Evolutionary conservation across 495 filamentous ascomycete genomes (phyloP).

Genomic region (Xylaria flabelliformis): DNA sequence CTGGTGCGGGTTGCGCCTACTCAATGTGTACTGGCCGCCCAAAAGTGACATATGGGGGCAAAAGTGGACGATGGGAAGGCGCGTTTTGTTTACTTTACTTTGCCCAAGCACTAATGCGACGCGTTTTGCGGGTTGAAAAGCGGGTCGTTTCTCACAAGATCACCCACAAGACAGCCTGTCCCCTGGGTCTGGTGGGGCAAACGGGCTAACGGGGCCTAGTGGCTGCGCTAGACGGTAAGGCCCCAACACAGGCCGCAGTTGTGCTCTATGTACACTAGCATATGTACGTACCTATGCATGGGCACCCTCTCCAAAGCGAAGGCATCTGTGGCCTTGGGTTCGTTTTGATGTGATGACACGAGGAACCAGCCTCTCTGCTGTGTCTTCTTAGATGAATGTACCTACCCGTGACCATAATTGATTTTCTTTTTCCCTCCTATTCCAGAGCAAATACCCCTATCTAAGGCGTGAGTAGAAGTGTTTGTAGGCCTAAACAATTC

Average conservation of each 20-base stretch:
- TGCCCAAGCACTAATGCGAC: constrained; percentile 18
- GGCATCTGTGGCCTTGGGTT: constrained; percentile 16
- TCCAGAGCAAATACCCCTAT: neutral
- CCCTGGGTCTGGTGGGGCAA: neutral
- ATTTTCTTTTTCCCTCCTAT: neutral
- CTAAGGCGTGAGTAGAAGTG: neutral
- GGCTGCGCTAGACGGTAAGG: constrained; percentile 11
- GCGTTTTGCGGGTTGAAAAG: constrained; percentile 28
- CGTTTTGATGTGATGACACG: neutral
- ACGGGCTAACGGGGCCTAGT: neutral
- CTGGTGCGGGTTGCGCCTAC: constrained; percentile 18
- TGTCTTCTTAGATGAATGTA: neutral
- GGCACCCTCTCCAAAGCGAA: no score
- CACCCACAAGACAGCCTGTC: neutral
- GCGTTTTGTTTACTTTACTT: constrained; percentile 31
- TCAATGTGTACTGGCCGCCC: constrained; percentile 10
- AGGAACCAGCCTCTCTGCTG: neutral
- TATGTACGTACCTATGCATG: neutral
- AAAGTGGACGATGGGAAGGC: constrained; percentile 18
- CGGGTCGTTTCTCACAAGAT: constrained; percentile 14
- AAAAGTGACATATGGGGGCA: constrained; percentile 28
- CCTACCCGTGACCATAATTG: neutral
- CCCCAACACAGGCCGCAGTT: neutral
- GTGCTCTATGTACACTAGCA: neutral
- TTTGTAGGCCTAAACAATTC: neutral